Evolutionary conservation across 139 green algal genomes (phyloP).

Genomic region (Limnomonas spitsbergensis): DNA sequence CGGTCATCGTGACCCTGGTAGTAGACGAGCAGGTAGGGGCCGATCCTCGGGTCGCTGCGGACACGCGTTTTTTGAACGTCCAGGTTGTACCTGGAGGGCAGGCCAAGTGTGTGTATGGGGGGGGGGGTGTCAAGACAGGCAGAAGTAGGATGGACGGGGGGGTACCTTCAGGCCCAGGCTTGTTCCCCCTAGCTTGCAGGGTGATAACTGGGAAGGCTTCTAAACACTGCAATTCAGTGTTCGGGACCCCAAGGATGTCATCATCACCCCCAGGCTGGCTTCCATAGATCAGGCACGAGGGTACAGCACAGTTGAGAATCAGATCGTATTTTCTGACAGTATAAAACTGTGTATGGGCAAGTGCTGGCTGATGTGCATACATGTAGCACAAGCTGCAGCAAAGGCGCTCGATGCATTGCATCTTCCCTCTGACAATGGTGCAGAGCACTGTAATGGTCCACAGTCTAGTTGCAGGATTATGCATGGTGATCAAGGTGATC

Average conservation of each 20-base stretch:
- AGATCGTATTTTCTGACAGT: too few species aligned
- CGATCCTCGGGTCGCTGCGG: background rate
- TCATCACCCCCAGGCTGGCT: too few species aligned
- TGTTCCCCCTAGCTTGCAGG: too few species aligned
- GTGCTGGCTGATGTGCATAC: background rate
- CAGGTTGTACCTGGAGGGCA: background rate
- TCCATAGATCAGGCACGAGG: too few species aligned
- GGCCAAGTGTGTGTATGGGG: background rate
- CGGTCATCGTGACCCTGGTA: background rate
- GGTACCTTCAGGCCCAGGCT: too few species aligned
- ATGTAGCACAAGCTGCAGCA: background rate
- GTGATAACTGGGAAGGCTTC: too few species aligned
- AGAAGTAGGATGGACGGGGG: too few species aligned
- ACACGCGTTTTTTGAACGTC: background rate
- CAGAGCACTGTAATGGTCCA: too few species aligned
- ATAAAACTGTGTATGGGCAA: background rate
- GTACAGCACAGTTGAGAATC: too few species aligned
- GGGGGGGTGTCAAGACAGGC: background rate
- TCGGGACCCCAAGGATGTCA: too few species aligned
- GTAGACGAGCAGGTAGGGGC: background rate
- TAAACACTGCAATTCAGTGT: too few species aligned
- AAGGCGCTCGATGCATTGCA: background rate
- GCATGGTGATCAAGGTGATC: background rate
- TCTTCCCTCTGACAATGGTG: background rate
- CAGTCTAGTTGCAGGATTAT: background rate